Evolutionary conservation across 495 filamentous ascomycete species (phyloP).

Genomic region (Rhizodiscina lignyota): DNA sequence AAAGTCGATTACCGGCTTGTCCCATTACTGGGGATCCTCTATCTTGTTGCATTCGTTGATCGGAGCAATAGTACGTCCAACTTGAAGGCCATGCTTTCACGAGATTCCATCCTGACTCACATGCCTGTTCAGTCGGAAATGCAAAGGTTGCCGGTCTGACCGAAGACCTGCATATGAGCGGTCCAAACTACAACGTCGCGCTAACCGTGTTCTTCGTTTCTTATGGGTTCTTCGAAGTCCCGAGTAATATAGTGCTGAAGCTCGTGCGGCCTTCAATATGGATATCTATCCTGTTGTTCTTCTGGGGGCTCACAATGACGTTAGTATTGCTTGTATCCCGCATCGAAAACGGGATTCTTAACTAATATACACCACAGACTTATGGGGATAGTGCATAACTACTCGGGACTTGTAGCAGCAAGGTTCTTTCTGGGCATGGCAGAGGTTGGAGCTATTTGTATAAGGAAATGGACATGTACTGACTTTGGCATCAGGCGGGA

Average conservation of each 20-base stretch:
- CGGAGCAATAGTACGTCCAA: not conserved
- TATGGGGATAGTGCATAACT: not conserved
- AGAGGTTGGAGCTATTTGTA: not conserved
- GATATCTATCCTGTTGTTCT: not conserved
- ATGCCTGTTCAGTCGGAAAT: no score
- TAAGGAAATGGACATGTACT: not conserved
- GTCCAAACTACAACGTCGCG: not conserved
- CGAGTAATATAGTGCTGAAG: not conserved
- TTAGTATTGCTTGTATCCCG: not conserved
- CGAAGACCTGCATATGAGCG: not conserved
- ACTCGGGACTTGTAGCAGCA: not conserved
- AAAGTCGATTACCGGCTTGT: slow-evolving; percentile 39
- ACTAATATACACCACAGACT: not conserved
- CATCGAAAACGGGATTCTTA: not conserved
- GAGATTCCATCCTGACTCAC: no score
- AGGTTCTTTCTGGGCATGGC: not conserved
- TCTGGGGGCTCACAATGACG: not conserved
- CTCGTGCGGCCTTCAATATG: not conserved
- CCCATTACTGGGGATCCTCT: slow-evolving; percentile 31
- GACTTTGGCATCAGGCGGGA: not conserved
- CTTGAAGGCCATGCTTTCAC: no score
- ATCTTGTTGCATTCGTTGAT: not conserved
- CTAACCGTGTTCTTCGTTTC: not conserved
- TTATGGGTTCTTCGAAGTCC: not conserved
- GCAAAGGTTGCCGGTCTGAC: not conserved